Base-by-base conservation (phyloP, 2,329 filamentous ascomycete species). In the Aspergillus spinulosporus region DNA sequence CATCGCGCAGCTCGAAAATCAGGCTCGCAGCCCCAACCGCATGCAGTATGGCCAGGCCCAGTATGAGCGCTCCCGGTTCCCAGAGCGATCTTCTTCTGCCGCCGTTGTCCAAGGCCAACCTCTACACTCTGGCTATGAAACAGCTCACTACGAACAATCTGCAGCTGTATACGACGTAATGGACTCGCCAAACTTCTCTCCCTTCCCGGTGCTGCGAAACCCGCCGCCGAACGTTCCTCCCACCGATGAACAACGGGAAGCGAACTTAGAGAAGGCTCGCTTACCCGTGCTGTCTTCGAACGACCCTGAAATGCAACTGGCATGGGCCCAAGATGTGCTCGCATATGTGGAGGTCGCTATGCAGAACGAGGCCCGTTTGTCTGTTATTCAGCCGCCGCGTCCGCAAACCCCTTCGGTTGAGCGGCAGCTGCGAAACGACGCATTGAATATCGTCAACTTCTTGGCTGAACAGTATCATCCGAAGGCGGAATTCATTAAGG, bases 291-390 rank as follows among this genome's bases (percentile, higher is more conserved):
- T 99, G 61, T 90, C 92, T 69, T 96, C 92, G 46, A 95, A 95
- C 68, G 92, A 99, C 72, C 91, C 95, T 48, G 88, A 95, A 65
- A 95, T 96, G 86, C 94, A 99, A 78, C 83, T 99, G 67, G 90
- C 90, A 59, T 99, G 94, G 94, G 93, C 94, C 40, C 89, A 95
- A 69, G 94, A 97, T 75, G 88, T 92, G 44, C 82, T 99, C 57
- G 85, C 87, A 52, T 97, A 92, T 80, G 90, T 93, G 32, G 93
- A 97, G 68, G 87, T 92, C 56, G 84, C 90, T 48, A 84, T 88
- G 68, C 88, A 95, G 65, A 88, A 92, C 58, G 85, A 88, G 66
- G 79, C 86, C 58, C 85, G 91, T 56, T 83, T 92, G 52, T 76
- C 81, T 15, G 74, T 82, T 61, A 78, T 77, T 32, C 79, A 83